These are phyloP conservation scores for Blepharisma japonicum DNA, from an alignment of 73 alveolate species.

Conservation along the genomic window DNA sequence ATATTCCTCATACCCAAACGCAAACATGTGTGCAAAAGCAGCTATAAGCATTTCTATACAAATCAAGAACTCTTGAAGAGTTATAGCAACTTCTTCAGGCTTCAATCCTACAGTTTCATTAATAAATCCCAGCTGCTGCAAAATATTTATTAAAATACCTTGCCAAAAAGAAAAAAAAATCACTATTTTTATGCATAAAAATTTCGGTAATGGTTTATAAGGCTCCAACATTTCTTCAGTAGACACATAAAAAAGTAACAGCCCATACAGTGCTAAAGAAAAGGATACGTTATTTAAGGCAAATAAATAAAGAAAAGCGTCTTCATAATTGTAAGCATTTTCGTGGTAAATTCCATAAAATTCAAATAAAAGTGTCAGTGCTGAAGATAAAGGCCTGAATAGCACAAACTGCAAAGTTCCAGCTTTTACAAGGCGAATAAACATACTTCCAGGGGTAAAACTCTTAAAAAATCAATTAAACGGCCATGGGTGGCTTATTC, in stretches of 20 bases:
- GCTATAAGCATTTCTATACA: constrained; percentile 61
- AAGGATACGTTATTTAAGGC: constrained; percentile 54
- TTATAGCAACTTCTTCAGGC: neutral
- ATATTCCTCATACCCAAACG: constrained; percentile 49
- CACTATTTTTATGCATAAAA: constrained; percentile 62
- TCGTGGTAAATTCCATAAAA: constrained; percentile 47
- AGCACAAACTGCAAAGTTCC: constrained; percentile 66
- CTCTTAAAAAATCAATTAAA: constrained; percentile 45
- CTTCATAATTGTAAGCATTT: constrained; percentile 33
- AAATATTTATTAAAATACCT: constrained; percentile 31
- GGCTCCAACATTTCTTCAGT: constrained; percentile 67
- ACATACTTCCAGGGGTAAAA: constrained; percentile 47
- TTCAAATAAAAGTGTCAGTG: constrained; percentile 44
- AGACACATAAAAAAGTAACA: constrained; percentile 63
- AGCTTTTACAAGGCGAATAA: constrained; percentile 48
- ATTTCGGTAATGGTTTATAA: constrained; percentile 59
- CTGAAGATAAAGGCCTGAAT: constrained; percentile 54
- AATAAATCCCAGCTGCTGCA: constrained; percentile 32
- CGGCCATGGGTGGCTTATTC: constrained; percentile 70
- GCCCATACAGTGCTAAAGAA: constrained; percentile 49
- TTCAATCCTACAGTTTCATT: constrained; percentile 27
- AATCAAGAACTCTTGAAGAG: constrained; percentile 34
- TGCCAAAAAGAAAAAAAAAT: constrained; percentile 67
- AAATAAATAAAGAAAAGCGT: constrained; percentile 47
- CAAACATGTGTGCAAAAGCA: constrained; percentile 47